Evolutionary conservation across 2,329 filamentous ascomycete species (phyloP), one percentile per base, ranked within the genome.

Genomic region (Cercospora citrullina): DNA sequence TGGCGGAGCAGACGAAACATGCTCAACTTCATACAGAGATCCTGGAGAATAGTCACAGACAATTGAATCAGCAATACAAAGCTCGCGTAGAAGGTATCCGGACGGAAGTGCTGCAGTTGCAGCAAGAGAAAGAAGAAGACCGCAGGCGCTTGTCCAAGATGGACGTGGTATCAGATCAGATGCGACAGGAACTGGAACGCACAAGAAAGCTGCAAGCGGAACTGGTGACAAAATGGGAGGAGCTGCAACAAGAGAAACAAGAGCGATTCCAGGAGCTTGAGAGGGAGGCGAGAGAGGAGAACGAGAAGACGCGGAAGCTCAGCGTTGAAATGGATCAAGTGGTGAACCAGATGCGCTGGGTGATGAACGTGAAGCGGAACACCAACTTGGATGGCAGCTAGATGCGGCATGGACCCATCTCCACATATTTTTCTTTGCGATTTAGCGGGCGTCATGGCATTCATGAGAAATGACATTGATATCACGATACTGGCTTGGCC

Each of bases 11-110:
- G 72, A 80, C 79, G 68, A 80, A 80, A 67, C 77, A 81, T 67
- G 90, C 90, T 39, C 87, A 86, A 51, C 84, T 82, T 39, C 86
- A 89, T 69, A 89, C 89, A 12, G 84, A 87, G 67, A 82, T 92
- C 45, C 88, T 91, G 80, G 87, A 92, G 73, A 89, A 89, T 45
- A 87, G 90, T 30, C 91, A 91, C 79, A 90, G 89, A 85, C 87
- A 86, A 72, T 86, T 91, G 26, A 87, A 89, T 74, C 87, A 88
- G 69, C 85, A 86, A 63, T 85, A 89, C 79, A 45, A 53, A 45
- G 33, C 48, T 21, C 45, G 51, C 31, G 81, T 84, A 45, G 74
- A 75, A 48, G 68, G 68, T 5, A 73, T 72, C 69, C 69, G 70
- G 63, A 79, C 77, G 33, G 86, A 89, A 74, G 85, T 91, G 59